Evolutionary conservation across 2,329 filamentous ascomycete species (phyloP).

Genomic region (Arthrobotrys sphaeroides): DNA sequence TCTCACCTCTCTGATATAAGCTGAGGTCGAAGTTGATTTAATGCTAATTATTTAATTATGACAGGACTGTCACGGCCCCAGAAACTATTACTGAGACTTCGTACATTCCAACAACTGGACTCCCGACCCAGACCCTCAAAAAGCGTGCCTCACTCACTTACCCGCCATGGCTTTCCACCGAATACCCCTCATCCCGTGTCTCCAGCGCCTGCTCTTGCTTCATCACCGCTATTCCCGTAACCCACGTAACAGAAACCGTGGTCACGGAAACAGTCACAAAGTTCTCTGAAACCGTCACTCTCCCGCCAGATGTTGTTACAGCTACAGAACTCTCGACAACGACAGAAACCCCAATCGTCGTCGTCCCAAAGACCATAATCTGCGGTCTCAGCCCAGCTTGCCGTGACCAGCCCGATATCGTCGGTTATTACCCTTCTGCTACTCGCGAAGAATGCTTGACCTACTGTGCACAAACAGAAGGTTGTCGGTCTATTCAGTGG

Average conservation of each 20-base stretch:
- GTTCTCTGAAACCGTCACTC: constrained; percentile 5
- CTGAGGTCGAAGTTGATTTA: no score
- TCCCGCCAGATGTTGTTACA: neutral
- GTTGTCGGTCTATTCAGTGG: constrained; percentile 1
- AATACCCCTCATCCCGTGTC: neutral
- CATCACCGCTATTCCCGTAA: neutral
- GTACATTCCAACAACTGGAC: neutral
- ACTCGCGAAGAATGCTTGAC: neutral
- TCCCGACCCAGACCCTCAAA: neutral
- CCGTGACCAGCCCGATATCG: neutral
- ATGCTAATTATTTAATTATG: neutral
- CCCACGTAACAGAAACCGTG: neutral
- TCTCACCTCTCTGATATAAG: no score
- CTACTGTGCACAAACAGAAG: neutral
- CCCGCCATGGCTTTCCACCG: neutral
- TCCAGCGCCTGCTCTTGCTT: constrained; percentile 7
- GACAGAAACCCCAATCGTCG: neutral
- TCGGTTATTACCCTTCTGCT: neutral
- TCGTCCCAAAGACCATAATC: neutral
- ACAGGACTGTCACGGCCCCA: neutral
- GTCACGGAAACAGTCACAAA: neutral
- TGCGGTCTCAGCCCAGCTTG: neutral
- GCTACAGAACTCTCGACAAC: neutral
- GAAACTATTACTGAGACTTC: neutral
- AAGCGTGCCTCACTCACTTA: neutral